Conservation (phyloP, 768 basidiomycete species). For the Agaricus subrufescens region DNA sequence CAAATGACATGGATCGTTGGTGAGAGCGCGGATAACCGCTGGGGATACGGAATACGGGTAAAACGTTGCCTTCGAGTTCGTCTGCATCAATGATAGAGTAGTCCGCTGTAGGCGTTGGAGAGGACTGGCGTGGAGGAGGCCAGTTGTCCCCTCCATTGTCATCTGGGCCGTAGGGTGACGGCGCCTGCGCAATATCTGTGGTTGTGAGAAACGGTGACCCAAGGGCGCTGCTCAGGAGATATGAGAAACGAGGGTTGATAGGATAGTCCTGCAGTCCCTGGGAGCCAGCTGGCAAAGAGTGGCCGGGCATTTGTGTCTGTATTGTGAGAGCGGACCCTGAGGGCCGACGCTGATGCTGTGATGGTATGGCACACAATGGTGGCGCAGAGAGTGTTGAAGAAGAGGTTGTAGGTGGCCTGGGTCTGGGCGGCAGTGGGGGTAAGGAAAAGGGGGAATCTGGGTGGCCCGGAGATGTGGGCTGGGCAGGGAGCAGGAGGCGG, state of each 20-base stretch:
- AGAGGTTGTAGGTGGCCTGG: neutral
- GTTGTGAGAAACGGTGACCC: slow-evolving; percentile 44
- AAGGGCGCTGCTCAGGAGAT: slow-evolving; percentile 31
- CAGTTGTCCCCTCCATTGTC: slow-evolving; percentile 20
- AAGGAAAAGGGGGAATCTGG: neutral
- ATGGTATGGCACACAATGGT: neutral
- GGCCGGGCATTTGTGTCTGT: slow-evolving; percentile 5
- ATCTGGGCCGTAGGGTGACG: slow-evolving; percentile 28
- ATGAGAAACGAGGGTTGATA: slow-evolving; percentile 29
- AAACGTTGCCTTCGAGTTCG: slow-evolving; percentile 25
- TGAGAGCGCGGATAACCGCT: slow-evolving; percentile 22
- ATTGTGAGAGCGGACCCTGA: slow-evolving; percentile 5
- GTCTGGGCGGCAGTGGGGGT: neutral
- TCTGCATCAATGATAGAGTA: slow-evolving; percentile 45
- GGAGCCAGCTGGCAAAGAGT: neutral
- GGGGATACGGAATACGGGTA: slow-evolving; percentile 18
- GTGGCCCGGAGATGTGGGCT: no score
- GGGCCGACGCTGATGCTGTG: slow-evolving; percentile 3
- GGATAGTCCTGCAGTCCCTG: neutral
- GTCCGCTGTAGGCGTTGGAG: slow-evolving; percentile 38
- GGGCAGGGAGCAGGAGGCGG: no score
- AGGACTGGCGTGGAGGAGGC: slow-evolving; percentile 32
- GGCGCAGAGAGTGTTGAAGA: neutral
- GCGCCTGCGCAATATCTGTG: slow-evolving; percentile 20
- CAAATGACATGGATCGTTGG: slow-evolving; percentile 16